These are phyloP conservation scores for Macrocybe gigantea DNA, from an alignment of 768 basidiomycete species.

Conservation along the genomic window DNA sequence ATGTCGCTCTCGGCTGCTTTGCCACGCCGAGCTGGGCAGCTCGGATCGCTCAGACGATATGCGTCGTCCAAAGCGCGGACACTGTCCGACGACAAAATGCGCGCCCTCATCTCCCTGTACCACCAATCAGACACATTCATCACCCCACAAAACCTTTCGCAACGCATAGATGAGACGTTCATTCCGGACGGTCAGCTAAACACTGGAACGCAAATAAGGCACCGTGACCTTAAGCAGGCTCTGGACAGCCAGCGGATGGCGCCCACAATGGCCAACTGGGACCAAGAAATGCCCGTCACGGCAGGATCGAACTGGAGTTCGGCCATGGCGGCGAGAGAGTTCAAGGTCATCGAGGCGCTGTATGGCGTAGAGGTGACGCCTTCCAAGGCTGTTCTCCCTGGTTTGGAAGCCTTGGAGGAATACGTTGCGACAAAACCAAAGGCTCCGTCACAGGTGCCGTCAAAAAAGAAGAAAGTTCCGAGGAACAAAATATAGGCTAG, in stretches of 20 bases:
- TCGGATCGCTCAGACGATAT: slow-evolving; percentile 7
- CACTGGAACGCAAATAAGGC: slow-evolving; percentile 5
- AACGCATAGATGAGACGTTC: slow-evolving; percentile 64
- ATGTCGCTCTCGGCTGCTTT: background rate
- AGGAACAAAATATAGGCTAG: background rate
- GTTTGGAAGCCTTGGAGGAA: slow-evolving; percentile 43
- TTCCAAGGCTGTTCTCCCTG: slow-evolving; percentile 27
- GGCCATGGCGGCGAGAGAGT: slow-evolving; percentile 25
- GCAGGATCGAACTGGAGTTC: slow-evolving; percentile 20
- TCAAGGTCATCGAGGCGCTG: slow-evolving; percentile 42
- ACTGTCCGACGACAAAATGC: slow-evolving; percentile 56
- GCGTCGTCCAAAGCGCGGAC: slow-evolving; percentile 17
- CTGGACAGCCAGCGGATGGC: slow-evolving; percentile 19
- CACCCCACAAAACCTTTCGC: slow-evolving; percentile 60
- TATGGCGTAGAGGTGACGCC: slow-evolving; percentile 38
- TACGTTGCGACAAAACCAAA: slow-evolving; percentile 11
- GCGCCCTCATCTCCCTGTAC: slow-evolving; percentile 72
- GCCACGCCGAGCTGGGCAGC: background rate
- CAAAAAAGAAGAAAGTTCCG: slow-evolving; percentile 1
- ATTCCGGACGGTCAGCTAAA: slow-evolving; percentile 10
- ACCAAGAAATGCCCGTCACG: slow-evolving; percentile 11
- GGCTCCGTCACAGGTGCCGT: background rate
- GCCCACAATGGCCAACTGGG: slow-evolving; percentile 35
- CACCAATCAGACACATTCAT: slow-evolving; percentile 71
- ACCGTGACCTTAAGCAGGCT: slow-evolving; percentile 9